Conservation (phyloP, 1,284 basidiomycete species). For the Sutorius eximius region DNA sequence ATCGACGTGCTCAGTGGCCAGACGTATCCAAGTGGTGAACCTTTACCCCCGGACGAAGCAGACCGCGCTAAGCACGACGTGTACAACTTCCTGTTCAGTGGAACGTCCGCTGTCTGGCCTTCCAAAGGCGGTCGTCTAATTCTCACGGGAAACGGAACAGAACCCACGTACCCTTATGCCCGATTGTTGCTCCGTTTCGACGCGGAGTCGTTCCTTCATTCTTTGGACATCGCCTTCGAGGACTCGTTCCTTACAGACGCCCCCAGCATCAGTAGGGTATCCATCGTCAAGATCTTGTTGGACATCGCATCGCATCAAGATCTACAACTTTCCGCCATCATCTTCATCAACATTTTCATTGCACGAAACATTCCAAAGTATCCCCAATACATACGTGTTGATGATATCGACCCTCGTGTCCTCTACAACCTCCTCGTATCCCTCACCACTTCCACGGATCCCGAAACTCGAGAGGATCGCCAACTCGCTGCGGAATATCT, state of each 20-base stretch:
- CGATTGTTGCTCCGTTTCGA: slow-evolving; percentile 86
- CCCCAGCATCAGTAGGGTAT: slow-evolving; percentile 69
- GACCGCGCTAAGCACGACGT: slow-evolving; percentile 67
- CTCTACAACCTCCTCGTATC: slow-evolving; percentile 78
- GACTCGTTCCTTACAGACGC: slow-evolving; percentile 84
- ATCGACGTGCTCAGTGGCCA: slow-evolving; percentile 83
- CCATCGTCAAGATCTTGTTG: slow-evolving; percentile 83
- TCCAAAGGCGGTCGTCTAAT: slow-evolving; percentile 71
- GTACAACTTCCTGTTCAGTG: slow-evolving; percentile 84
- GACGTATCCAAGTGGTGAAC: slow-evolving; percentile 83
- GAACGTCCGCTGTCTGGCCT: slow-evolving; percentile 81
- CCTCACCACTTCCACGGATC: slow-evolving; percentile 65
- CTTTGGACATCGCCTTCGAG: slow-evolving; percentile 93
- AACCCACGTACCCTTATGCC: slow-evolving; percentile 88
- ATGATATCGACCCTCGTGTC: slow-evolving; percentile 40
- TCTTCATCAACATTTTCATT: slow-evolving; percentile 93
- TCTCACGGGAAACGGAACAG: slow-evolving; percentile 66
- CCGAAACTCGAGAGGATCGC: slow-evolving; percentile 87
- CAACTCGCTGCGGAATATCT: slow-evolving; percentile 95
- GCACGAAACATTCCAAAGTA: slow-evolving; percentile 98
- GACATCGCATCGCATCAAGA: slow-evolving; percentile 67
- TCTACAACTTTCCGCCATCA: slow-evolving; percentile 63
- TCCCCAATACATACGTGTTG: slow-evolving; percentile 73
- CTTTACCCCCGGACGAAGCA: slow-evolving; percentile 57
- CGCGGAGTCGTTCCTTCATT: slow-evolving; percentile 92